Conservation (phyloP, 495 filamentous ascomycete genomes). For the Ramalina intermedia region DNA sequence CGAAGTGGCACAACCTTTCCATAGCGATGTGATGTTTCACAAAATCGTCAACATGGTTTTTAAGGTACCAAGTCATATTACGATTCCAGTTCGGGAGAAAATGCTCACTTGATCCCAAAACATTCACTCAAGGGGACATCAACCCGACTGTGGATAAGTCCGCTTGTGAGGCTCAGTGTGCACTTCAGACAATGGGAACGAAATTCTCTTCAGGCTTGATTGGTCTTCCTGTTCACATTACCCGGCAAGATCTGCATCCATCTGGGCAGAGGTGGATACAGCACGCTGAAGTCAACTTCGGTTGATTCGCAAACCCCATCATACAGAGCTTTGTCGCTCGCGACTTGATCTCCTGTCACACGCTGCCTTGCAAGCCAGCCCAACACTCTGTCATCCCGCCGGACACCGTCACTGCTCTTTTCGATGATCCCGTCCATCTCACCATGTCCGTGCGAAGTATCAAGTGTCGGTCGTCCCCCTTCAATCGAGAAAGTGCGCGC, state of each 20-base stretch:
- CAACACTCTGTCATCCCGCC: neutral
- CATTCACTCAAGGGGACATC: too few species aligned
- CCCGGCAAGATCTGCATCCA: constrained; percentile 8
- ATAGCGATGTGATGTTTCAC: too few species aligned
- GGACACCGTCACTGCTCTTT: neutral
- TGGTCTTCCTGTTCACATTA: neutral
- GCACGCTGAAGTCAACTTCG: neutral
- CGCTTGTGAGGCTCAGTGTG: neutral
- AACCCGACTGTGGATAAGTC: too few species aligned
- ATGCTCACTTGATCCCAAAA: too few species aligned
- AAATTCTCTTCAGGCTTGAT: neutral
- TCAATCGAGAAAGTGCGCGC: neutral
- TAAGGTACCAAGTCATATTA: too few species aligned
- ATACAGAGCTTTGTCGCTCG: too few species aligned
- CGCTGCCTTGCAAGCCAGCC: neutral
- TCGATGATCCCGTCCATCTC: neutral
- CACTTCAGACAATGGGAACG: neutral
- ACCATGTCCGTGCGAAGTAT: neutral
- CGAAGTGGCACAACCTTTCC: neutral
- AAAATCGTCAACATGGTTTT: too few species aligned
- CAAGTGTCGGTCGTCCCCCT: neutral
- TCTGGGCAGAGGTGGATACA: neutral
- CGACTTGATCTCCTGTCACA: neutral
- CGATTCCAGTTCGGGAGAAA: too few species aligned
- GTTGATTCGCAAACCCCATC: too few species aligned